Evolutionary conservation across 1,284 basidiomycete genomes (phyloP).

Genomic region (Puccinia sorghi): DNA sequence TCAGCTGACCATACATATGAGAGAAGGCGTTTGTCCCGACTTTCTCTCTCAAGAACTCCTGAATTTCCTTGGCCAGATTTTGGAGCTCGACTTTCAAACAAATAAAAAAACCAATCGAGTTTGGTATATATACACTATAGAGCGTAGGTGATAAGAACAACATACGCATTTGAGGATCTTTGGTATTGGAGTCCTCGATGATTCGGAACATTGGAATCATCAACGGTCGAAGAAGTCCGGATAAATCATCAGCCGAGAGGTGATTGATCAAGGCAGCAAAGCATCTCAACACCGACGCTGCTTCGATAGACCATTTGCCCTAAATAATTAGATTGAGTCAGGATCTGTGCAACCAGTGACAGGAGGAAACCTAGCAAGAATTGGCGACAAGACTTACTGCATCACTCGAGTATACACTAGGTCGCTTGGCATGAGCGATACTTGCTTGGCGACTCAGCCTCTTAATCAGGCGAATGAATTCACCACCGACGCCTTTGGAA

Average conservation of each 20-base stretch:
- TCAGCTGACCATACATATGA: conserved; percentile 73
- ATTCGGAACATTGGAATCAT: conserved; percentile 83
- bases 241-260: conserved; percentile 66
- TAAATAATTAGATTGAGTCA: conserved; percentile 55
- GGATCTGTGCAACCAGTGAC: conserved; percentile 4
- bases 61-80: conserved; percentile 76
- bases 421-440: conserved; percentile 67
- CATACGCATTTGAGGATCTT: conserved; percentile 76
- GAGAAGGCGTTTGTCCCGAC: conserved; percentile 82
- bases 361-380: background rate
- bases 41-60: conserved; percentile 81
- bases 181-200: conserved; percentile 76
- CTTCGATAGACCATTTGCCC: conserved; percentile 75
- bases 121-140: too few species aligned
- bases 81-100: conserved; percentile 77
- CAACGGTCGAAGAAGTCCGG: conserved; percentile 77
- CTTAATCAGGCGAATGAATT: conserved; percentile 65
- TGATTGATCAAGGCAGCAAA: conserved; percentile 84
- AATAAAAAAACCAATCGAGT: background rate
- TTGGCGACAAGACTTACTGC: conserved; percentile 60
- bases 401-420: conserved; percentile 56
- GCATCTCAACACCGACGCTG: conserved; percentile 80
- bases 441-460: conserved; percentile 66
- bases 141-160: too few species aligned
- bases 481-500: conserved; percentile 53